These are phyloP conservation scores for Diplosphaera chodatii DNA, from an alignment of 139 green algal genomes.

Conservation along the genomic window DNA sequence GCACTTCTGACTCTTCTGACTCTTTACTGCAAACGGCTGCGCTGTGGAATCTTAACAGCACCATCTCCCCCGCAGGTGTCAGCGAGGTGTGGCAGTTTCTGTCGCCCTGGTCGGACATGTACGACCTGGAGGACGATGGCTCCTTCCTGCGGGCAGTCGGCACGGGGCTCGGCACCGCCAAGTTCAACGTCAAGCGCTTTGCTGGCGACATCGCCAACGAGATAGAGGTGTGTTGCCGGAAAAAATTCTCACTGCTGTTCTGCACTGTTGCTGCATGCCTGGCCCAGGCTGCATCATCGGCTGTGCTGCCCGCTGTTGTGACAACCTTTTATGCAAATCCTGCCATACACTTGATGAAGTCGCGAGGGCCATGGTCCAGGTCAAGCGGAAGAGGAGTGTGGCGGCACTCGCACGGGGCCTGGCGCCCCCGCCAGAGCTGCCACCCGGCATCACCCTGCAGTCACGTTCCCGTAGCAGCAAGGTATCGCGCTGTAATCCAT, in stretches of 20 bases:
- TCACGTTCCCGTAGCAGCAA: not conserved
- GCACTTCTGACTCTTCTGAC: no score
- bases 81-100: constrained; percentile 51
- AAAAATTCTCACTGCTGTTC: no score
- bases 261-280: no score
- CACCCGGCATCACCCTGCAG: not conserved
- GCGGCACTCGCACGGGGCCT: not conserved
- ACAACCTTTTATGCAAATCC: no score
- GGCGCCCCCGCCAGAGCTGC: not conserved
- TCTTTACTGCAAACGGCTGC: no score
- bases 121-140: constrained; percentile 11
- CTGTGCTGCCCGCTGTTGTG: no score
- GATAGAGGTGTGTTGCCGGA: not conserved
- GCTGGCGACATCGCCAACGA: not conserved
- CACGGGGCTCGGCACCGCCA: not conserved
- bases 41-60: no score
- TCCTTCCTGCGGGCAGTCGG: constrained; percentile 14
- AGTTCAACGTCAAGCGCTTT: constrained; percentile 14
- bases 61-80: no score
- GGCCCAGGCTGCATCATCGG: no score
- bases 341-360: no score
- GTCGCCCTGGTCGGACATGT: constrained; percentile 23
- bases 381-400: not conserved
- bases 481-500: not conserved
- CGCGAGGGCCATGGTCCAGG: no score